phyloP scores from a whole-genome alignment of 2,329 filamentous ascomycete species.

The Epichloe amarillans region DNA sequence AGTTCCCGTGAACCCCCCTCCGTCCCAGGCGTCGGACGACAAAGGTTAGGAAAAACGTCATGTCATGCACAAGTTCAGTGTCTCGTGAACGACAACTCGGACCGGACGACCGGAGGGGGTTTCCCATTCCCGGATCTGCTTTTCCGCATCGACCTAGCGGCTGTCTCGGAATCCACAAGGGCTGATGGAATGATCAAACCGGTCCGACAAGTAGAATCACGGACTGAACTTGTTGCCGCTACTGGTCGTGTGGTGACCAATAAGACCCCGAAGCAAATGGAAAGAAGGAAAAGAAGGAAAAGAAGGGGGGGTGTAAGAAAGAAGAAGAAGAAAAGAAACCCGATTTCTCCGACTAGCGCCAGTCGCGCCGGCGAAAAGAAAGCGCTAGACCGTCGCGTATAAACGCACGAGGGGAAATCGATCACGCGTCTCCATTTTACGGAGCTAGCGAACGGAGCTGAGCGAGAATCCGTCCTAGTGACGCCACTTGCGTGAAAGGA shows the following conservation, averaged over 20 bases:
- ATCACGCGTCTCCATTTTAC: background rate
- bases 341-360: no score
- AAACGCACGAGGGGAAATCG: background rate
- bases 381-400: background rate
- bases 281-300: background rate
- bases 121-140: background rate
- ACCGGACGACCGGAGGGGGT: no score
- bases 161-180: background rate
- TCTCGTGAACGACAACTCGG: no score
- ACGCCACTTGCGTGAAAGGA: background rate
- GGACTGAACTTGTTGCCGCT: background rate
- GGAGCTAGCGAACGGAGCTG: background rate
- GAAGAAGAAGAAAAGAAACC: background rate
- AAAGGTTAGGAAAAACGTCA: background rate
- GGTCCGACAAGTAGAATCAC: background rate
- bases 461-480: background rate
- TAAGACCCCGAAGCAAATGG: background rate
- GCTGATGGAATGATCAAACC: background rate
- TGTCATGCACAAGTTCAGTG: no score
- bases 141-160: background rate
- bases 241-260: background rate
- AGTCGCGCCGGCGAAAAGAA: background rate
- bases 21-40: background rate
- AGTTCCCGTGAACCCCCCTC: background rate
- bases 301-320: background rate